Base-by-base conservation (phyloP, 176 grass and related monocot species). In the Dendrocalamus sinicus region DNA sequence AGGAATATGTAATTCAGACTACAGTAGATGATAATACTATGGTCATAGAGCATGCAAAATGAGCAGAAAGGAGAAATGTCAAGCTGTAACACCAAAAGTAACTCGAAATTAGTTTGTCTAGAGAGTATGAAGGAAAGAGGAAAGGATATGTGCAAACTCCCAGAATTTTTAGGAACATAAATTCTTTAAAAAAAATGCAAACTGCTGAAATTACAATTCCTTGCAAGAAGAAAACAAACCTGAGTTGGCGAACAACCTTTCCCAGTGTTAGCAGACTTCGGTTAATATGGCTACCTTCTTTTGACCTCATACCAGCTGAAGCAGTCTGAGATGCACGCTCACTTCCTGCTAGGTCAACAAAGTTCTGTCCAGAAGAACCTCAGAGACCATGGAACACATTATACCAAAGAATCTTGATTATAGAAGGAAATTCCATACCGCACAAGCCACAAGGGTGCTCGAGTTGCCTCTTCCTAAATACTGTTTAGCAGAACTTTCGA, bases 211-310 rank as follows among this genome's bases (percentile, higher is more conserved):
- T 72, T 73, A 35, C 19, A 77, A 60, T 41, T 79, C 78, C 16
- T 26, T 77, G 71, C 12, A 67, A 83, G 72, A 70, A 46, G 86
- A 91, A 58, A 75, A 76, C 82, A 79, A 89, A 98, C 96, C 96
- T 98, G 83, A 99, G 85, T 83, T 92, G 91, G 80, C 96, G 94
- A 79, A 99, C 83, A 4, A 99, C 90, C 68, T 91, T 99, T 53
- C 96, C 96, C 65, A 99, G 65, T 70, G 96, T 96, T 82, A 99
- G 94, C 48, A 99, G 83, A 91, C 96, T 99, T 87, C 94, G 81
- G 12, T 99, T 99, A 47, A 99, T 99, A 81, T 99, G 96, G 67
- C 92, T 96, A 53, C 97, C 97, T 90, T 99, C 97, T 90, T 96
- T 99, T 72, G 92, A 83, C 75, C 97, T 89, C 87, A 92, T 79